Conservation (phyloP, 352 stramenopile genomes). For the Achlya hypogyna region DNA sequence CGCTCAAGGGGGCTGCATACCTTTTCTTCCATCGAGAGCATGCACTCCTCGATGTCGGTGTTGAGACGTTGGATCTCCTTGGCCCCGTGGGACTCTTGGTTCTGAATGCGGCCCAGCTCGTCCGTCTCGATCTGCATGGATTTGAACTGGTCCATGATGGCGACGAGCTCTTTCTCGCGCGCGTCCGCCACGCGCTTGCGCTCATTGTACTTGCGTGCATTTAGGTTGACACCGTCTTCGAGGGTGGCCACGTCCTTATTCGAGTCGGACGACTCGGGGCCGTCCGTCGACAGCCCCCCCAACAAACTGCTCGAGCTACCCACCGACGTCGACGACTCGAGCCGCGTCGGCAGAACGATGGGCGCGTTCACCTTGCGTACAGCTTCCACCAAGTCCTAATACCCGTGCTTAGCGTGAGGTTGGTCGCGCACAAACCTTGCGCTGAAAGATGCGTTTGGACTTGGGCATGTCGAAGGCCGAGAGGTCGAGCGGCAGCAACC, state of each 20-base stretch:
- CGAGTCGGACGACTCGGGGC: constrained; percentile 22
- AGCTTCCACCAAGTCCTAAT: constrained; percentile 58
- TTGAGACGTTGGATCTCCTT: constrained; percentile 61
- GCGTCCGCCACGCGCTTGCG: constrained; percentile 55
- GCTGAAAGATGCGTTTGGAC: constrained; percentile 18
- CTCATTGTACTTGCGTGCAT: constrained; percentile 74
- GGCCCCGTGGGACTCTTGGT: constrained; percentile 66
- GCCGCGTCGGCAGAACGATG: constrained; percentile 36
- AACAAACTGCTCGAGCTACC: neutral
- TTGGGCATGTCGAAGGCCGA: constrained; percentile 15
- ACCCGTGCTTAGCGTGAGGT: neutral
- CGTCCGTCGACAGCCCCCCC: neutral
- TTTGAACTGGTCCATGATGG: constrained; percentile 58
- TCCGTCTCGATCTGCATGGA: constrained; percentile 63
- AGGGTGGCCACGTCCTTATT: constrained; percentile 50
- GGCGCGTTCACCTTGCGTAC: constrained; percentile 65
- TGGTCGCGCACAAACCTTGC: neutral
- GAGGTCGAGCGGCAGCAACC: constrained; percentile 15
- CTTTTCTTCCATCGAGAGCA: constrained; percentile 56
- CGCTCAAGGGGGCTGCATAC: neutral
- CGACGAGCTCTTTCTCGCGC: constrained; percentile 53
- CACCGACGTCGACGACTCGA: constrained; percentile 25
- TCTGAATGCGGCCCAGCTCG: constrained; percentile 56
- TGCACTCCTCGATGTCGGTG: constrained; percentile 57
- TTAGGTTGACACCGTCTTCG: constrained; percentile 59